Conservation (phyloP, 139 green algal species). For the Chlorella sp. region DNA sequence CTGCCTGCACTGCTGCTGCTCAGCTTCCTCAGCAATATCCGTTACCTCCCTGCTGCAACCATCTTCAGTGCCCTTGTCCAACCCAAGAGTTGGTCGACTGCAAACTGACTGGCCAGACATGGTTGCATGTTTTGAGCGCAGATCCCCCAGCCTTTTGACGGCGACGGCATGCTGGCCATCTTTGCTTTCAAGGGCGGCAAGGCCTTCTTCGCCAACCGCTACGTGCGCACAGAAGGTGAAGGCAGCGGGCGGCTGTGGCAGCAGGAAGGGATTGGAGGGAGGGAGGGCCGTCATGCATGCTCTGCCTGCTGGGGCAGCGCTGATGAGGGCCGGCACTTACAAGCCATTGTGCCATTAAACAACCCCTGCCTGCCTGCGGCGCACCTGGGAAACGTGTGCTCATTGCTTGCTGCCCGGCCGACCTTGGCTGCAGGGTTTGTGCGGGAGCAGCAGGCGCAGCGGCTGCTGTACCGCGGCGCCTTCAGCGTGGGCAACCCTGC, state of each 20-base stretch:
- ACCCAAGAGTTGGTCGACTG: too few species aligned
- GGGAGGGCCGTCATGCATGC: not conserved
- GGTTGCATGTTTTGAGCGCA: too few species aligned
- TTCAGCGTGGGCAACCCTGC: slow-evolving; percentile 52
- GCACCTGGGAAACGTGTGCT: too few species aligned
- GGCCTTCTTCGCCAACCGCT: slow-evolving; percentile 36
- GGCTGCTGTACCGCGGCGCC: slow-evolving; percentile 52
- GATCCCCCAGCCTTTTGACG: slow-evolving; percentile 55
- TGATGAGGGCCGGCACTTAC: not conserved
- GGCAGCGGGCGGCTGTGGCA: not conserved
- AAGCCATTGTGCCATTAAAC: not conserved
- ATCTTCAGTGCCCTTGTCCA: too few species aligned
- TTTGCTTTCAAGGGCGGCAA: slow-evolving; percentile 47
- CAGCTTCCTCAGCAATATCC: too few species aligned
- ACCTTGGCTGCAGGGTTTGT: slow-evolving; percentile 38
- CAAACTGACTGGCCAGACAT: too few species aligned
- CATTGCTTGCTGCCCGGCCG: not conserved
- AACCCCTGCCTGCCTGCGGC: too few species aligned
- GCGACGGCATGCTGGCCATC: slow-evolving; percentile 45
- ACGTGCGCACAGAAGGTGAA: slow-evolving; percentile 24
- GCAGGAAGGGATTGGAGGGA: not conserved
- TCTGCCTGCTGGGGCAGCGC: not conserved
- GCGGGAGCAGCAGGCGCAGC: slow-evolving; percentile 42
- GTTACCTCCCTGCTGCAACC: too few species aligned
- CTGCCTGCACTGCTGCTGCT: too few species aligned